Conservation (phyloP, 2,329 filamentous ascomycete genomes). For the Hortaea werneckii region DNA sequence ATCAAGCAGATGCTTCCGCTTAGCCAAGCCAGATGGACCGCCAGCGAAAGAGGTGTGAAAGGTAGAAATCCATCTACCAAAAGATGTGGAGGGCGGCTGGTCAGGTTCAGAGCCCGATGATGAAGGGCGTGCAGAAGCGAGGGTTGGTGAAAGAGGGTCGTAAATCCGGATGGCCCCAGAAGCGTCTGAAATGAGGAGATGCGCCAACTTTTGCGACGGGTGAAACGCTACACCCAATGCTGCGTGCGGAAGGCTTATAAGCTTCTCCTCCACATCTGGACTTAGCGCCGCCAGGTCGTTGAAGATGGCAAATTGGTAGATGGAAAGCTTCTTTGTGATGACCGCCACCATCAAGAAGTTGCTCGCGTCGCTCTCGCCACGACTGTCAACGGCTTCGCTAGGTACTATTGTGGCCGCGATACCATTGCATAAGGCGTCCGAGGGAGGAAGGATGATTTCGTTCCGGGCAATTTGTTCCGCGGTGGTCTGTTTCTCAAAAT, state of each 20-base stretch:
- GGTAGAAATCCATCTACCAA: slow-evolving; percentile 20
- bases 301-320: slow-evolving; percentile 16
- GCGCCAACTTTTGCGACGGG: slow-evolving; percentile 13
- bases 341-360: slow-evolving; percentile 8
- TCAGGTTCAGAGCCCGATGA: slow-evolving; percentile 7
- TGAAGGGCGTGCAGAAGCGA: slow-evolving; percentile 9
- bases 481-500: neutral
- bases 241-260: slow-evolving; percentile 8
- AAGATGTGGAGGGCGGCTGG: neutral
- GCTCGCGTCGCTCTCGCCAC: neutral
- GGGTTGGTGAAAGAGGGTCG: slow-evolving; percentile 35
- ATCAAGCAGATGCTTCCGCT: slow-evolving; percentile 39
- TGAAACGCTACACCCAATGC: slow-evolving; percentile 15
- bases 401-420: slow-evolving; percentile 7
- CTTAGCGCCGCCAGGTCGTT: slow-evolving; percentile 9
- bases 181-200: slow-evolving; percentile 45
- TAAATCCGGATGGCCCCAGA: slow-evolving; percentile 49
- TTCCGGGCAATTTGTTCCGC: neutral
- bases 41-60: slow-evolving; percentile 18
- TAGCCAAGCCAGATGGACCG: slow-evolving; percentile 20
- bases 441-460: neutral
- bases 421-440: neutral
- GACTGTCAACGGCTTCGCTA: neutral
- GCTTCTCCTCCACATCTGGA: slow-evolving; percentile 5
- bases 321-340: slow-evolving; percentile 9